Evolutionary conservation across 495 filamentous ascomycete species (phyloP).

Genomic region (Trichoderma reesei): DNA sequence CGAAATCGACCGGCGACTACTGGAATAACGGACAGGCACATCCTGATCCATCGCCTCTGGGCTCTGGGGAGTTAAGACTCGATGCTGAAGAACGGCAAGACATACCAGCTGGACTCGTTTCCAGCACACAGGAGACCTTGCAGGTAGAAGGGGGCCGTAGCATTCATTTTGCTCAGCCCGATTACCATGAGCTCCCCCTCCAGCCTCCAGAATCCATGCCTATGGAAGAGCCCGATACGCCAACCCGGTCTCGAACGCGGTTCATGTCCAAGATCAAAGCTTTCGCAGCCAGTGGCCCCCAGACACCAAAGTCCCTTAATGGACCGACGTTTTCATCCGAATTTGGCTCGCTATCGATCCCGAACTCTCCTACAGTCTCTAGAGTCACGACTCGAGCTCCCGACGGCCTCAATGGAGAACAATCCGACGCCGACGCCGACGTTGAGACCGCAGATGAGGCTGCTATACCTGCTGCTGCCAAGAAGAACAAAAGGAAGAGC

Average conservation of each 20-base stretch:
- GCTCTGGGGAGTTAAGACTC: background rate
- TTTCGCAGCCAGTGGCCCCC: slow-evolving; percentile 36
- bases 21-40: slow-evolving; percentile 33
- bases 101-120: slow-evolving; percentile 11
- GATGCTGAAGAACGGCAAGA: background rate
- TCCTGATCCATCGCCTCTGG: slow-evolving; percentile 19
- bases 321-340: slow-evolving; percentile 22
- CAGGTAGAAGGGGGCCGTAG: slow-evolving; percentile 31
- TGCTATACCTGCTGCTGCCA: slow-evolving; percentile 30
- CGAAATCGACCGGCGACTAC: slow-evolving; percentile 30
- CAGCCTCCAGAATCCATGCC: slow-evolving; percentile 46
- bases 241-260: slow-evolving; percentile 44
- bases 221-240: slow-evolving; percentile 46
- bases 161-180: slow-evolving; percentile 48
- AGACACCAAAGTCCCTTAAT: slow-evolving; percentile 39
- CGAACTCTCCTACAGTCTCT: slow-evolving; percentile 38
- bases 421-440: slow-evolving; percentile 58
- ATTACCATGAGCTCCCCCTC: slow-evolving; percentile 30
- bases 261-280: slow-evolving; percentile 58
- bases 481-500: slow-evolving; percentile 46
- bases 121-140: slow-evolving; percentile 19
- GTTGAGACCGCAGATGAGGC: slow-evolving; percentile 56
- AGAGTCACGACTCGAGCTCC: slow-evolving; percentile 31
- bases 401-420: slow-evolving; percentile 48
- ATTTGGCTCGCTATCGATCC: slow-evolving; percentile 24